phyloP scores from a whole-genome alignment of 2,329 filamentous ascomycete genomes.

The Apiospora pterosperma region DNA sequence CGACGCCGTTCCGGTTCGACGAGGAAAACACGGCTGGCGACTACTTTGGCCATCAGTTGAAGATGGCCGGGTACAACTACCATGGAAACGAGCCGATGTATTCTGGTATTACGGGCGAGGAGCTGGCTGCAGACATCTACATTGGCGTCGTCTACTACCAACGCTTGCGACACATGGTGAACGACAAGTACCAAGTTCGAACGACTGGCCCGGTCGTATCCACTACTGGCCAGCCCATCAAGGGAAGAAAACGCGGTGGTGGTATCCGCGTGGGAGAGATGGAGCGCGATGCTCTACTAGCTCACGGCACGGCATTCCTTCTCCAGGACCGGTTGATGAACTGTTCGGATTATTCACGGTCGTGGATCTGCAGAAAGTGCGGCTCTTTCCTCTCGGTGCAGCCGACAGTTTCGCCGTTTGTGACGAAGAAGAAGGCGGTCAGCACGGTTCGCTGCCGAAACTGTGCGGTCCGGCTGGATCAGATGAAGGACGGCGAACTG shows the following conservation, averaged over 20 bases:
- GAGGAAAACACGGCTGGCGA: conserved; percentile 89
- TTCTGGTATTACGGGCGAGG: conserved; percentile 91
- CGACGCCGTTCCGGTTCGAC: conserved; percentile 90
- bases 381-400: conserved; percentile 89
- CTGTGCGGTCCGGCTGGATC: conserved; percentile 64
- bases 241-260: conserved; percentile 91
- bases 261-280: conserved; percentile 99
- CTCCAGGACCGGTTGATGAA: conserved; percentile 95
- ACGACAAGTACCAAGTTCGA: conserved; percentile 98
- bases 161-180: conserved; percentile 97
- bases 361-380: conserved; percentile 86
- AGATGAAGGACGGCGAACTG: conserved; percentile 53
- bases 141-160: conserved; percentile 98
- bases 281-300: conserved; percentile 93
- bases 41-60: conserved; percentile 93
- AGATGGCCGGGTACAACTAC: conserved; percentile 95
- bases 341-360: conserved; percentile 88
- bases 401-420: conserved; percentile 67
- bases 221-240: conserved; percentile 93
- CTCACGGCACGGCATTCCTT: conserved; percentile 91
- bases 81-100: conserved; percentile 99
- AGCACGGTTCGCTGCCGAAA: conserved; percentile 74
- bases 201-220: conserved; percentile 91
- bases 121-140: conserved; percentile 93
- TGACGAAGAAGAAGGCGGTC: conserved; percentile 62